A percentile compares a stretch with the other conserved stretches of the same genome.
These are phyloP conservation scores for Vitis amurensis DNA, from an alignment of 164 flowering plant genomes.

Conservation along the genomic window DNA sequence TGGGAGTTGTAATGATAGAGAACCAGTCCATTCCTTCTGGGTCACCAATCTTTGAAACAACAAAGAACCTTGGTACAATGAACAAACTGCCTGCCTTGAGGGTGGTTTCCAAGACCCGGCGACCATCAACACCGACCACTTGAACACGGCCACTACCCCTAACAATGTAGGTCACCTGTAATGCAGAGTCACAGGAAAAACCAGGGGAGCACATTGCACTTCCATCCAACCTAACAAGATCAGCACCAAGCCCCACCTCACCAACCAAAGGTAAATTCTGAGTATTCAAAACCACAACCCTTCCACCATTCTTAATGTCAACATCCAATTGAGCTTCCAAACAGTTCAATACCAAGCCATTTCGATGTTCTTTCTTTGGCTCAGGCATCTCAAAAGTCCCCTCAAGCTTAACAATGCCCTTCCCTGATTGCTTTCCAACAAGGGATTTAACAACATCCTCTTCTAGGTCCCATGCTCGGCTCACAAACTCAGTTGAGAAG, in stretches of 20 bases:
- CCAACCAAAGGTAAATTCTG: conserved; percentile 79
- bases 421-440: conserved; percentile 45
- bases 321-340: conserved; percentile 80
- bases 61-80: conserved; percentile 80
- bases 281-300: conserved; percentile 72
- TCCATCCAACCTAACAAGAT: conserved; percentile 75
- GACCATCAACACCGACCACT: conserved; percentile 73
- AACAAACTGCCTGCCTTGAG: conserved; percentile 66
- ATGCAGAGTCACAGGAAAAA: conserved; percentile 85
- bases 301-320: conserved; percentile 68
- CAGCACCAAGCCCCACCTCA: conserved; percentile 85
- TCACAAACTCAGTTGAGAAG: conserved; percentile 73
- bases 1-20: conserved; percentile 79
- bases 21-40: conserved; percentile 72
- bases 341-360: conserved; percentile 70
- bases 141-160: conserved; percentile 84
- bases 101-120: conserved; percentile 54
- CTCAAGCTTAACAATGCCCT: conserved; percentile 58
- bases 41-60: conserved; percentile 70
- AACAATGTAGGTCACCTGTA: conserved; percentile 79
- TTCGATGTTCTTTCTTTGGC: conserved; percentile 49
- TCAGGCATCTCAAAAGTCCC: conserved; percentile 43
- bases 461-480: conserved; percentile 71
- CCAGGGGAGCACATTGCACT: conserved; percentile 90
- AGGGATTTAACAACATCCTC: conserved; percentile 49